Evolutionary conservation across 768 basidiomycete species (phyloP), one percentile per base, ranked within the genome.

Genomic region (Kwoniella shandongensis): DNA sequence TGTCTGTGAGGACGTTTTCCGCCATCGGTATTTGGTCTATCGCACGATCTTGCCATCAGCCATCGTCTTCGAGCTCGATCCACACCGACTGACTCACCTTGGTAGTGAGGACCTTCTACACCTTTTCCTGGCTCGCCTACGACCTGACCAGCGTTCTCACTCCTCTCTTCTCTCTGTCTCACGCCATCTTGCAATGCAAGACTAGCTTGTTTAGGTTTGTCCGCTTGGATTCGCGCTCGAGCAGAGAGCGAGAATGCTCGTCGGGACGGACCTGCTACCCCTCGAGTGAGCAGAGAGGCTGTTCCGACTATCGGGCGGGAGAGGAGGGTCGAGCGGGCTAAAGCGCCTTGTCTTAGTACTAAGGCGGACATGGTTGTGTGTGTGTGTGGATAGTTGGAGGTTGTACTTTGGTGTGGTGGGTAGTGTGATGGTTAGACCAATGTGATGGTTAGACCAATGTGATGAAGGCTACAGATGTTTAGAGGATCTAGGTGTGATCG

Each of bases 61-160:
- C 17, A 26, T n/a, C 35, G n/a, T 10, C 13, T n/a, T 25, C 30
- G 45, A 10, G 7, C 4, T 12, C 12, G 38, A 45, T 53, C 13
- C 36, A 41, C 25, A 30, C 13, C n/a, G 11, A 10, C 2, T 27
- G 10, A 51, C 73, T 44, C 36, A 75, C 75, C 73, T 47, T 69
- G 68, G 53, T 70, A 75, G 61, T 76, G 75, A 10, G 62, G 59
- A 1, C 75, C 75, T 50, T 76, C 75, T 2, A 61, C 54, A 5
- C 67, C 68, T 42, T 69, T 72, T 25, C 52, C 59, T 26, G 60
- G 56, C 10, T 50, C 54, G 3, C 71, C 71, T 5, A 69, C 69
- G 12, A 66, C 57, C 26, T 48, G 54, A 17, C 42, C 48, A 27
- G 18, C 52, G 18, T 38, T 12, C 13, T 15, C 23, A 20, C 38